Base-by-base conservation (phyloP, 192 early-diverging fungal genomes). In the Coemansia sp. region DNA sequence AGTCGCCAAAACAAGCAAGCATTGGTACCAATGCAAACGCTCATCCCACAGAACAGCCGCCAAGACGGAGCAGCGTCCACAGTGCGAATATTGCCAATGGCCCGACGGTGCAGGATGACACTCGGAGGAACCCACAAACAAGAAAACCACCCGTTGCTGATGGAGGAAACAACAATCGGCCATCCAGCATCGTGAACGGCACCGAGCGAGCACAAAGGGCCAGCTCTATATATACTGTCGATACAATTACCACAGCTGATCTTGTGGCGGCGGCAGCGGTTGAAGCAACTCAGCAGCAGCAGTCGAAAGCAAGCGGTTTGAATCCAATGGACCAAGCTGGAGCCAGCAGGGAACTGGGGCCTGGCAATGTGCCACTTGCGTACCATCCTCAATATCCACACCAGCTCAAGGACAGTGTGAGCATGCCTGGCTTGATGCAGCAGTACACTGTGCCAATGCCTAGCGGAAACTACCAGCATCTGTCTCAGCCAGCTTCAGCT, bases 391-490 rank as follows among this genome's bases (percentile, higher is more conserved):
- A 45, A 4, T 13, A 45, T 45, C 16, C 21, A n/a, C 51, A 56
- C 16, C 57, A 59, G 57, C 15, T 18, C 57, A 59, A 59, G 39
- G 39, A 15, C 2, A 59, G 39, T 37, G 16, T 41, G 1, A 59
- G 57, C 8, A 6, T 59, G 36, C 57, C 57, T 19, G 39, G 39
- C 15, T 15, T 40, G 5, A 16, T 68, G 12, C 63, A 68, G 7
- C 66, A 56, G 9, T 65, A 55, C 54, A 43, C 63, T 3, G 69
- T 71, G 19, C 67, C 71, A 15, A 69, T 78, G 69, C 54, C 71
- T 9, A 37, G 36, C 1, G 54, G 18, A 32, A 61, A 57, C 63
- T 68, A 73, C 47, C 51, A 54, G 22, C 68, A 73, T n/a, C 46
- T 67, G 58, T 16, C 71, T 6, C 61, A 73, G 43, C 58, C 65